Conservation (phyloP, 306 rosid genomes). For the Carpinus viminea region DNA sequence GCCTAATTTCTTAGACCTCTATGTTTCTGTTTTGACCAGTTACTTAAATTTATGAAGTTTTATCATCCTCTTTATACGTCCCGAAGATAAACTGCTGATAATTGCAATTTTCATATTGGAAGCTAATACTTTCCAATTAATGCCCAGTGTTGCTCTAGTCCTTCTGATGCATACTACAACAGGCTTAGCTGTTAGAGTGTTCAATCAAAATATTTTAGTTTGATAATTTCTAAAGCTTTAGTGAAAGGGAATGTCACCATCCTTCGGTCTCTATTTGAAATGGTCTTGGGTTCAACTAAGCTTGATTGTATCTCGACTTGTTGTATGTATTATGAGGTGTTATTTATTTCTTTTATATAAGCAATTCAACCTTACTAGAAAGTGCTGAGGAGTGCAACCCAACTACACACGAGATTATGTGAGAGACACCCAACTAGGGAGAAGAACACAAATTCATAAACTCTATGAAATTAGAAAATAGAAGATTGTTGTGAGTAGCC, state of each 20-base stretch:
- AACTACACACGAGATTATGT: no score
- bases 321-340: background rate
- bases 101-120: background rate
- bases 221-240: background rate
- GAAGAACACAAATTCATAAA: no score
- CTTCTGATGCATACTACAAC: background rate
- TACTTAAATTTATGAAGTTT: background rate
- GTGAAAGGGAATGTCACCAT: background rate
- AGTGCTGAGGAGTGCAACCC: no score
- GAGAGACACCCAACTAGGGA: no score
- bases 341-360: no score
- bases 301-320: background rate
- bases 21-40: background rate
- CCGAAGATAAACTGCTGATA: background rate
- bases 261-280: background rate
- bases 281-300: background rate
- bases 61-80: background rate
- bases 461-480: no score
- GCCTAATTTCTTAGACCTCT: slow-evolving; percentile 1
- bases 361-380: no score
- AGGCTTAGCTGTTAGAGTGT: slow-evolving; percentile 5
- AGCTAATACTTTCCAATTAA: background rate
- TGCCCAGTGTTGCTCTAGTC: background rate
- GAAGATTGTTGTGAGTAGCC: no score
- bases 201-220: background rate